Evolutionary conservation across 768 basidiomycete genomes (phyloP), one percentile per base, ranked within the genome.

Genomic region (Scleroderma bovista): DNA sequence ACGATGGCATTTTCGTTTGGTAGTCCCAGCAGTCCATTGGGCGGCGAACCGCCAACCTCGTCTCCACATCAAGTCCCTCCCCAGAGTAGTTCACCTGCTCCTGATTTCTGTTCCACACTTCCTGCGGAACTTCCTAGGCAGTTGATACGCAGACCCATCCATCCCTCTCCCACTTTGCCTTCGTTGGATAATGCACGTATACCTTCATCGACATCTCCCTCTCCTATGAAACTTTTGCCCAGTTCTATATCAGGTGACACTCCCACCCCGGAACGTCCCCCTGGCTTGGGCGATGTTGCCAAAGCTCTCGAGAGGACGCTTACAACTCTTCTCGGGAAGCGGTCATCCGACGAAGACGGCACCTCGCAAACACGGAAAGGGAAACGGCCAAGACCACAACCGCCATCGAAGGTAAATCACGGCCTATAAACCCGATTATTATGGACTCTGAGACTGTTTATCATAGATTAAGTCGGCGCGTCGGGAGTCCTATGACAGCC

Each of bases 221-320:
- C 74, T 2, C 82, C 80, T 0, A 74, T 83, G 70, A 80, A 78
- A 54, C 61, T 73, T 6, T 65, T 50, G 3, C 58, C 48, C 29
- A 60, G 59, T 45, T 56, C 49, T 3, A 36, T 53, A 24, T 51
- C 60, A 1, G 23, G 57, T 12, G 51, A 53, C 12, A 53, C 62
- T 33, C 36, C 64, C 4, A 64, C 68, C 1, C 56, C 68, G 6
- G 46, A 48, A 0, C 76, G 71, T 37, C 66, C 72, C 22, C 59
- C 56, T 46, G 71, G 79, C 26, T 71, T 74, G 42, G 68, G 70
- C 43, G 72, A 75, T 44, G 73, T 73, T 22, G 70, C 81, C n/a
- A 77, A 72, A 57, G 83, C 77, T 16, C 68, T 88, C 19, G 78
- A 86, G 53, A 83, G 87, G 55, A 84, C 79, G 52, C 78, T 89